Base-by-base conservation (phyloP, 2,329 filamentous ascomycete species). In the Alternaria gaisen region DNA sequence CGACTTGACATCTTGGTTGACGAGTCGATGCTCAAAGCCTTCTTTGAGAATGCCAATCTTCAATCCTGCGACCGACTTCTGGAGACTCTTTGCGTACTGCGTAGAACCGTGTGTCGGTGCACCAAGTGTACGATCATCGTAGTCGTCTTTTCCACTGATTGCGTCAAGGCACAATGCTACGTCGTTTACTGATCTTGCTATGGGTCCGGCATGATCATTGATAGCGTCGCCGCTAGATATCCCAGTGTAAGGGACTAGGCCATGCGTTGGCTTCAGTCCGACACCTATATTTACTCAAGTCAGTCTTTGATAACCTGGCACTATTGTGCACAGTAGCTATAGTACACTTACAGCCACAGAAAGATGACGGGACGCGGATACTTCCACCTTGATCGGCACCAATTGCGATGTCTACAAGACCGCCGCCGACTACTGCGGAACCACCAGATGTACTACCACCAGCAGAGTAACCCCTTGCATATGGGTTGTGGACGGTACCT, bases 211-310 rank as follows among this genome's bases (percentile, higher is more conserved):
- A 61, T 84, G 81, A 63, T 85, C 83, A 46, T 81, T 83, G 71
- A 42, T 80, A 60, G 22, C 78, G 68, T 32, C 71, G 11, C 66
- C 63, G 40, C 68, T 71, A 4, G 76, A 76, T 7, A 83, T 81
- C 0, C 83, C 83, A 0, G 83, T 85, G 61, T 85, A 85, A 0
- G 83, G 83, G 1, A 85, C 77, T 2, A 85, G 71, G 0, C 83
- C 83, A 68, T 81, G 79, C 0, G 83, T 84, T 1, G 83, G 80
- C 60, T 86, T 86, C 44, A 74, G 62, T 20, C 73, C 74, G 1
- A 76, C 68, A 47, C 72, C 63, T 67, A 14, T 40, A 4, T 20
- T 18, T 11, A 4, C 22, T 1, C 1, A 16, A 16, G 42, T 60
- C 48, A 60, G 57, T 24, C 4, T 9, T 12, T 11, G 8, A 14